Conservation (phyloP, 306 rosid species). For the Albizia julibrissin region DNA sequence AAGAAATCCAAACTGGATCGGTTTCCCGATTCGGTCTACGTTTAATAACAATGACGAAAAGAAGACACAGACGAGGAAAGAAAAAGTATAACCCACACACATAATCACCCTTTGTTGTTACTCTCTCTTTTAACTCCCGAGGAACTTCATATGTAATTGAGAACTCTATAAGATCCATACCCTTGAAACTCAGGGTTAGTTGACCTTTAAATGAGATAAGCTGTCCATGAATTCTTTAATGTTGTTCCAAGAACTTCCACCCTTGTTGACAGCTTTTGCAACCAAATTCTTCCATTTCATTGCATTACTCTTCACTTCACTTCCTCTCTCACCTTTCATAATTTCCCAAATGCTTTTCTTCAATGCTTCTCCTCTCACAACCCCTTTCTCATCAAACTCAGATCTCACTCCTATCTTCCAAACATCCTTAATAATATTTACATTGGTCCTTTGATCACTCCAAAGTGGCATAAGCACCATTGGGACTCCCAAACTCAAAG, state of each 20-base stretch:
- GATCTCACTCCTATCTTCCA: neutral
- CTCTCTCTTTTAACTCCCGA: no score
- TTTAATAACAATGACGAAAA: no score
- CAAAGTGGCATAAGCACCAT: neutral
- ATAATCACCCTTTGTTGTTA: no score
- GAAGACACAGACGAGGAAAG: no score
- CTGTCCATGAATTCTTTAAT: neutral
- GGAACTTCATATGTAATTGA: no score
- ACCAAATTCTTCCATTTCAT: neutral
- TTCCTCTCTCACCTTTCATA: neutral
- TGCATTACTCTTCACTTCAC: neutral
- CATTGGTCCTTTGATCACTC: constrained; percentile 8
- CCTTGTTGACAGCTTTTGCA: neutral
- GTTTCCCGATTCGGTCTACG: no score
- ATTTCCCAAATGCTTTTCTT: neutral
- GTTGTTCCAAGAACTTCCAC: neutral
- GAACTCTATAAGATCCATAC: neutral
- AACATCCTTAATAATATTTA: neutral
- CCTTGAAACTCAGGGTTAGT: neutral
- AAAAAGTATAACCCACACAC: no score
- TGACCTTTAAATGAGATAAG: neutral
- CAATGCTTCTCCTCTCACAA: neutral
- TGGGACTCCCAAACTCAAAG: neutral
- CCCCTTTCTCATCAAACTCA: neutral
- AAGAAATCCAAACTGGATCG: no score